Percentiles rank a stretch among this genome's conserved stretches.
These are phyloP conservation scores for Leccinum sublutescens DNA, from an alignment of 768 basidiomycete genomes.

Conservation along the genomic window DNA sequence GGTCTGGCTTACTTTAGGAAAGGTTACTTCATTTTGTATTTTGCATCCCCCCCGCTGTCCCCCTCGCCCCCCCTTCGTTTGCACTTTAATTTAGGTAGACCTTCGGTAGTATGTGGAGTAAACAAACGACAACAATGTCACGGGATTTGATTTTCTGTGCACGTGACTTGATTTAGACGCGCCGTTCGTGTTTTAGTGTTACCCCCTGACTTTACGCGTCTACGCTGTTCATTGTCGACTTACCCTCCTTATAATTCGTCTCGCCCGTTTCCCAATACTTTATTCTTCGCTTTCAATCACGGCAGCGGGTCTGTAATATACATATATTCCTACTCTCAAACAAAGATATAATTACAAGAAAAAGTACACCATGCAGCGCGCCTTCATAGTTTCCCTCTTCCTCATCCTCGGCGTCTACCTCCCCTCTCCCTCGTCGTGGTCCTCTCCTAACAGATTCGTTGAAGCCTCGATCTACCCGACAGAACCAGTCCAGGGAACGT, in stretches of 20 bases:
- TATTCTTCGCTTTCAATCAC: conserved; percentile 2
- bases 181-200: background rate
- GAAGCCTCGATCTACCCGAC: conserved; percentile 50
- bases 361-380: conserved; percentile 11
- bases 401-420: conserved; percentile 8
- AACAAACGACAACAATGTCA: background rate
- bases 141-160: conserved; percentile 25
- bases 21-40: conserved; percentile 9
- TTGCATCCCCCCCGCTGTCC: background rate
- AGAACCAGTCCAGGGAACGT: conserved; percentile 44
- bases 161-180: conserved; percentile 19
- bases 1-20: conserved; percentile 13
- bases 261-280: background rate
- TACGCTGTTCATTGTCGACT: background rate
- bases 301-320: conserved; percentile 31
- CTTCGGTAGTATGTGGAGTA: background rate
- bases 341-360: background rate
- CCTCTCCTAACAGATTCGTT: conserved; percentile 1
- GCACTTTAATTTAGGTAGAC: conserved; percentile 6
- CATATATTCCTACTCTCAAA: background rate
- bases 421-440: background rate
- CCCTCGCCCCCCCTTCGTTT: conserved; percentile 5
- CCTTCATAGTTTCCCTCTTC: background rate
- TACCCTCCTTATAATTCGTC: background rate
- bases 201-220: too few relatives aligned